phyloP scores from a whole-genome alignment of 139 green algal genomes.

The Chlorella vulgaris region DNA sequence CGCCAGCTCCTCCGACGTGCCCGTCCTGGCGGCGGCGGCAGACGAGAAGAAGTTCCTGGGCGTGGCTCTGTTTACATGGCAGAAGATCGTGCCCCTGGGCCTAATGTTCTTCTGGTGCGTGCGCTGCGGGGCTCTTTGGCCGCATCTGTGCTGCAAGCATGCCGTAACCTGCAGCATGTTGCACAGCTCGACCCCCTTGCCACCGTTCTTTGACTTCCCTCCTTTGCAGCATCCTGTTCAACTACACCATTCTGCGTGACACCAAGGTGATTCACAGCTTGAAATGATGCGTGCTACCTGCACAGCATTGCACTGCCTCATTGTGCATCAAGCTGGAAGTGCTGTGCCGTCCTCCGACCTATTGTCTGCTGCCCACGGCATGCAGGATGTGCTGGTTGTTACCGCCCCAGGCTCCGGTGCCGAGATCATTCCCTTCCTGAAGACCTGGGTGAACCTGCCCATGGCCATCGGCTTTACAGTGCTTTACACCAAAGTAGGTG shows the following conservation, averaged over 20 bases:
- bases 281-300: neutral
- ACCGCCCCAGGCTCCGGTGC: constrained; percentile 95
- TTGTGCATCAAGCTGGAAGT: neutral
- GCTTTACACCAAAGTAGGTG: constrained; percentile 29
- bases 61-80: constrained; percentile 63
- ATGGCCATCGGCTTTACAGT: constrained; percentile 95
- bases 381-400: constrained; percentile 96
- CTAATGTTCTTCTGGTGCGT: constrained; percentile 95
- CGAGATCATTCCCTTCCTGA: constrained; percentile 99
- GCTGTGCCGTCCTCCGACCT: no score
- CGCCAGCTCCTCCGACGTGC: neutral
- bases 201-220: neutral
- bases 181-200: neutral
- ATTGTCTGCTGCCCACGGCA: no score
- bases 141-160: no score
- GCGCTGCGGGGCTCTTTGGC: neutral
- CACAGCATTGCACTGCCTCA: no score
- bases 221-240: constrained; percentile 92
- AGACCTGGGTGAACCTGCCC: constrained; percentile 97
- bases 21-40: constrained; percentile 12
- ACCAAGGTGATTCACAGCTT: constrained; percentile 79
- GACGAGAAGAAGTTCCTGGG: constrained; percentile 54
- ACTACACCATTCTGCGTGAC: constrained; percentile 99
- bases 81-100: constrained; percentile 93
- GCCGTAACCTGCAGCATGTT: no score